Evolutionary conservation across 768 basidiomycete genomes (phyloP).

Genomic region (Crepidotus variabilis): DNA sequence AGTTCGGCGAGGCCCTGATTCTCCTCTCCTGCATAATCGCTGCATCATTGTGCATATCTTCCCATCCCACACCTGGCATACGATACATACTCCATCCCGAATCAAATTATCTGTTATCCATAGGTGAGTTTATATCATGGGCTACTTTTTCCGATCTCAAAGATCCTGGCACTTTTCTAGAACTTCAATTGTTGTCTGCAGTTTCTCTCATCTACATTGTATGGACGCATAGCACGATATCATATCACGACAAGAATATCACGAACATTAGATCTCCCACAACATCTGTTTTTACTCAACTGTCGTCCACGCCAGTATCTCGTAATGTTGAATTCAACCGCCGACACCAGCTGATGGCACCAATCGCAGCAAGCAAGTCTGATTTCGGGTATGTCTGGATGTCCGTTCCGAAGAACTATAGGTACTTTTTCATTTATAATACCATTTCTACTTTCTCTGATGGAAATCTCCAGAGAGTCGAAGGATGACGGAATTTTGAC

Average conservation of each 20-base stretch:
- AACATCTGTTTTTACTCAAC: slow-evolving; percentile 4
- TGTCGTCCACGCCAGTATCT: slow-evolving; percentile 17
- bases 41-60: slow-evolving; percentile 46
- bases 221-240: slow-evolving; percentile 55
- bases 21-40: slow-evolving; percentile 61
- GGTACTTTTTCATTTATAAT: slow-evolving; percentile 37
- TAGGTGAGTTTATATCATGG: slow-evolving; percentile 35
- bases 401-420: slow-evolving; percentile 86
- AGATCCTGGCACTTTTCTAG: slow-evolving; percentile 28
- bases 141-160: slow-evolving; percentile 1
- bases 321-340: slow-evolving; percentile 35
- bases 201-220: slow-evolving; percentile 57
- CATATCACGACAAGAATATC: slow-evolving; percentile 15
- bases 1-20: slow-evolving; percentile 59
- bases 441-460: not conserved
- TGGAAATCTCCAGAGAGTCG: slow-evolving; percentile 50
- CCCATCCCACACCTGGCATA: slow-evolving; percentile 25
- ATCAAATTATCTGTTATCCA: slow-evolving; percentile 42
- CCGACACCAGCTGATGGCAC: slow-evolving; percentile 30
- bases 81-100: slow-evolving; percentile 16
- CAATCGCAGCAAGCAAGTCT: slow-evolving; percentile 25
- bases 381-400: slow-evolving; percentile 81
- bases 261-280: slow-evolving; percentile 8
- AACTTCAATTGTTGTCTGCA: slow-evolving; percentile 52
- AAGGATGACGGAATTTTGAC: slow-evolving; percentile 84